Percentiles rank a stretch among this genome's conserved stretches.
These are phyloP conservation scores for Cladochytrium replicatum DNA, from an alignment of 192 early-diverging fungal species.

Conservation along the genomic window DNA sequence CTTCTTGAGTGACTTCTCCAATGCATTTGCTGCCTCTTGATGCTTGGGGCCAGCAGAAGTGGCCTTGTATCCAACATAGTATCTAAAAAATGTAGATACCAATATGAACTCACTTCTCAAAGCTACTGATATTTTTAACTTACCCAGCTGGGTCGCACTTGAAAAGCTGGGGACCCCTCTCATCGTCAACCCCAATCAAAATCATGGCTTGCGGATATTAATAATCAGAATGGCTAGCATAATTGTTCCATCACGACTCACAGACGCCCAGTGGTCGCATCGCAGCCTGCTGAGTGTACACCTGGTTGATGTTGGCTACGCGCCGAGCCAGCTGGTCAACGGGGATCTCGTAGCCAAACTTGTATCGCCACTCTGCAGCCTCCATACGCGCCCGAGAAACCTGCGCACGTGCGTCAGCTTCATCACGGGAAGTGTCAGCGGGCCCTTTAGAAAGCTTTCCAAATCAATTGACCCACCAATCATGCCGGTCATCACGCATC, in stretches of 20 bases:
- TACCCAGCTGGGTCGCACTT: constrained; percentile 93
- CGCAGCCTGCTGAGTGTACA: constrained; percentile 97
- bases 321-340: constrained; percentile 95
- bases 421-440: neutral
- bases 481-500: constrained; percentile 98
- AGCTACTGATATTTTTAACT: neutral
- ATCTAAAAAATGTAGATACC: constrained; percentile 20
- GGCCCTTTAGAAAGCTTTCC: too few relatives aligned
- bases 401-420: constrained; percentile 88
- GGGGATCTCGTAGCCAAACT: constrained; percentile 96
- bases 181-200: constrained; percentile 91
- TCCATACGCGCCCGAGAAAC: constrained; percentile 87
- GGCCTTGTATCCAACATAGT: constrained; percentile 94
- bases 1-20: constrained; percentile 99
- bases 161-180: constrained; percentile 93
- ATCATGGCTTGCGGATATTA: constrained; percentile 73
- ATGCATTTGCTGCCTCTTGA: constrained; percentile 86
- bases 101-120: too few relatives aligned
- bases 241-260: constrained; percentile 39
- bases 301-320: constrained; percentile 97
- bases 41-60: constrained; percentile 93
- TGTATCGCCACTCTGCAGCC: constrained; percentile 97
- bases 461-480: constrained; percentile 41
- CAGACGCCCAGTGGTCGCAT: constrained; percentile 96
- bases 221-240: too few relatives aligned